phyloP scores from a whole-genome alignment of 2,329 filamentous ascomycete species.

The Trichophyton rubrum region DNA sequence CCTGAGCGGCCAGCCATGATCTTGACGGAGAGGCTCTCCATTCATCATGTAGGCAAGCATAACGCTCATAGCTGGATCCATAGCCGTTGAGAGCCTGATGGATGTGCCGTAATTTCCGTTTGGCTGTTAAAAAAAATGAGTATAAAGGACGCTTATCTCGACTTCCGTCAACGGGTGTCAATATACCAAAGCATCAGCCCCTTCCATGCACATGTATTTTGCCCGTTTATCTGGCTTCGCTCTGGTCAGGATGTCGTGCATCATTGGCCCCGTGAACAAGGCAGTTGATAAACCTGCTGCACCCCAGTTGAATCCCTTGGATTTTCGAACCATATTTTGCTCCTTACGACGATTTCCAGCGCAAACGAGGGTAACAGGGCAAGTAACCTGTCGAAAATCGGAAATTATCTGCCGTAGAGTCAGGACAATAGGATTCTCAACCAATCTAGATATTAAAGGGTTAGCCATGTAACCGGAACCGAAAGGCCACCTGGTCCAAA shows the following conservation, averaged over 20 bases:
- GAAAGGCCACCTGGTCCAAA: too few species aligned
- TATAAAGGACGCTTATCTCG: neutral
- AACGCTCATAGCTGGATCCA: slow-evolving; percentile 71
- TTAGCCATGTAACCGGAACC: neutral
- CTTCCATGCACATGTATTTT: slow-evolving; percentile 80
- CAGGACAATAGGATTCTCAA: slow-evolving; percentile 61
- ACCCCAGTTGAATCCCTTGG: slow-evolving; percentile 91
- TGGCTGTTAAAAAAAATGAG: slow-evolving; percentile 37
- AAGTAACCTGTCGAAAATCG: slow-evolving; percentile 69
- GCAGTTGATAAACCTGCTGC: slow-evolving; percentile 76
- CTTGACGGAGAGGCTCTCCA: slow-evolving; percentile 63
- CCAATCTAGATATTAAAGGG: slow-evolving; percentile 41
- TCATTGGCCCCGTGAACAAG: slow-evolving; percentile 70
- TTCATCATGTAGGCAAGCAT: slow-evolving; percentile 90
- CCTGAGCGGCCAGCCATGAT: slow-evolving; percentile 75
- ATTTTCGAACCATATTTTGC: slow-evolving; percentile 80
- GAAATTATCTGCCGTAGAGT: slow-evolving; percentile 59
- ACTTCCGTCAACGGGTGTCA: neutral
- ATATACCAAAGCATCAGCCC: slow-evolving; percentile 60
- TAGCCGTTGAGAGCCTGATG: slow-evolving; percentile 74
- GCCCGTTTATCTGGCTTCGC: slow-evolving; percentile 59
- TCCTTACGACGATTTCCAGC: slow-evolving; percentile 87
- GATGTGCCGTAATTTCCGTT: slow-evolving; percentile 85
- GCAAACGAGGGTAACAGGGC: slow-evolving; percentile 79
- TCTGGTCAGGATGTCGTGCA: slow-evolving; percentile 56